Evolutionary conservation across 371 early-diverging fungal species (phyloP), one percentile per base, ranked within the genome.

Genomic region (Phascolomyces articulosus): DNA sequence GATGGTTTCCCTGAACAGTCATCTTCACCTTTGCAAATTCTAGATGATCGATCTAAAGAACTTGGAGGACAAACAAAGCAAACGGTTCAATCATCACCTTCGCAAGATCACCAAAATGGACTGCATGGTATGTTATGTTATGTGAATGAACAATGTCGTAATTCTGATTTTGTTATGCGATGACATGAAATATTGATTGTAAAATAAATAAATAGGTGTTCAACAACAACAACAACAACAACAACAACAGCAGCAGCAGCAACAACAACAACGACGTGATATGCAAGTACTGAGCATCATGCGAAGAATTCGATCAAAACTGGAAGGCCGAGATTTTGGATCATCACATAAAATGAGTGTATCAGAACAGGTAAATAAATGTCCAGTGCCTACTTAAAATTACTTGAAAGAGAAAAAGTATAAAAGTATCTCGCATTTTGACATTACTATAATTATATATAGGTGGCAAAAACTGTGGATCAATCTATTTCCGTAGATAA

Each of bases 241-340:
- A 34, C 63, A 44, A 23, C 64, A 47, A 18, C 38, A 56, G n/a
- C 44, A 41, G 20, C 55, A 7, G 40, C 63, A 55, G 41, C 41
- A 41, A 41, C 31, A 34, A 34, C 63, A 44, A 23, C 64, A 47
- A 18, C 38, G 20, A 40, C 65, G 58, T 3, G 89, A 88, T 60
- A 78, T 78, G 4, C 85, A 88, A 66, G 92, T 87, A 0, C 69
- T 86, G 16, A 72, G 76, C 28, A 82, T 91, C 13, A 79, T 93
- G 57, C 77, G 79, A 27, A 72, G 87, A 16, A 83, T 93, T 15
- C 71, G 86, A 26, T 69, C 77, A n/a, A 93, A 92, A 68, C 72
- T 93, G 16, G 90, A 89, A 48, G 93, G 93, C 18, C 69, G 75
- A 11, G 92, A 93, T 64, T 79, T 77, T 64, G 86, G 79, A 13